Conservation (phyloP, 805 yeast species). For the Kodamaea restingae region DNA sequence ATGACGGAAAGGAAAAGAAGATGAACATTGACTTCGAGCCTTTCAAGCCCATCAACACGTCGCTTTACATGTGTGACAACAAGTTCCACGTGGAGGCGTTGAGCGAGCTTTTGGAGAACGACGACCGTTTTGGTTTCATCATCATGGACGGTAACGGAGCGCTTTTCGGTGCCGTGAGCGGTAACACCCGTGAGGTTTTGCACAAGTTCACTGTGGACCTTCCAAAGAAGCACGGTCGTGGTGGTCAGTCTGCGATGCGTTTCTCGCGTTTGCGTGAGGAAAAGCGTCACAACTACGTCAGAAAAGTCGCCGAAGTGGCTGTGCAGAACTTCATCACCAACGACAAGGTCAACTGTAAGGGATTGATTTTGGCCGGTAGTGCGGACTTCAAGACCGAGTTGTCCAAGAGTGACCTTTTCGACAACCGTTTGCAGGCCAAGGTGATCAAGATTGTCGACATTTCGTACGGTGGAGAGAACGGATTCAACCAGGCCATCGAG, state of each 20-base stretch:
- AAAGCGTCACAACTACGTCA: slow-evolving; percentile 96
- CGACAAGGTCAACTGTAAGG: slow-evolving; percentile 92
- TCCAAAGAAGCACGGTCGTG: slow-evolving; percentile 99
- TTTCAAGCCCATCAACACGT: slow-evolving; percentile 98
- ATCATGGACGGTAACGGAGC: slow-evolving; percentile 99
- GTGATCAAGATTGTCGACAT: slow-evolving; percentile 92
- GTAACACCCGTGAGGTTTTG: slow-evolving; percentile 93
- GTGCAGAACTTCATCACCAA: slow-evolving; percentile 94
- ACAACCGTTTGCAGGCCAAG: slow-evolving; percentile 79
- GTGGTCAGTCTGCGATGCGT: slow-evolving; percentile 99
- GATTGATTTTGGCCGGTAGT: slow-evolving; percentile 95
- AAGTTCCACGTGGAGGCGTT: slow-evolving; percentile 97
- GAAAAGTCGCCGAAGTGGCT: slow-evolving; percentile 97
- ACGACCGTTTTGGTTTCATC: slow-evolving; percentile 95
- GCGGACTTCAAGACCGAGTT: slow-evolving; percentile 98
- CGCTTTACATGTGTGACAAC: slow-evolving; percentile 90
- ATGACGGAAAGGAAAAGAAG: slow-evolving; percentile 96
- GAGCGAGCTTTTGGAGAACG: slow-evolving; percentile 88
- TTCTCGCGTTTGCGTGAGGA: slow-evolving; percentile 98
- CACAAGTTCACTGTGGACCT: slow-evolving; percentile 94
- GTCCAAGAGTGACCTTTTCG: slow-evolving; percentile 89
- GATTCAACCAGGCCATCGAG: slow-evolving; percentile 98
- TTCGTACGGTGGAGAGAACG: slow-evolving; percentile 99
- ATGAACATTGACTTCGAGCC: slow-evolving; percentile 97
- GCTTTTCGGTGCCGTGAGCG: slow-evolving; percentile 89